Conservation (phyloP, 2,329 filamentous ascomycete genomes). For the Eurotiales sp. region DNA sequence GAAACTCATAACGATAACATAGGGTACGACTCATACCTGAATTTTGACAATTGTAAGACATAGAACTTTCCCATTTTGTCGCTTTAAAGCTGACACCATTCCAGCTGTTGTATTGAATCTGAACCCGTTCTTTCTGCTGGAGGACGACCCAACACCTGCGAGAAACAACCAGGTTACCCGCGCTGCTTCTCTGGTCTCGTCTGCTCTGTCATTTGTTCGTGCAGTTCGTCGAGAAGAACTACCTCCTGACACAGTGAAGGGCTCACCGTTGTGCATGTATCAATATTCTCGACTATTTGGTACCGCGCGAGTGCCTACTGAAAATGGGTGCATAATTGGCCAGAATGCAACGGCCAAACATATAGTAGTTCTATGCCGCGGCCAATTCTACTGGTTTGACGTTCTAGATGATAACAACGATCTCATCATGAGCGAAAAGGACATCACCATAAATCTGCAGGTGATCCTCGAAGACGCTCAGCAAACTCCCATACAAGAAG, state of each 20-base stretch:
- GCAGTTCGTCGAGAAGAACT: conserved; percentile 91
- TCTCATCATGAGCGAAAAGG: conserved; percentile 94
- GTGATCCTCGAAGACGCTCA: conserved; percentile 89
- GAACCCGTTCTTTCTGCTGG: conserved; percentile 95
- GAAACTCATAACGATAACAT: background rate
- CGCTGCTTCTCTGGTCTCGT: conserved; percentile 86
- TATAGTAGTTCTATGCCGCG: conserved; percentile 86
- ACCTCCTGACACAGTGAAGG: conserved; percentile 79
- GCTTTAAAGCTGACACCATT: conserved; percentile 10
- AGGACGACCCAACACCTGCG: conserved; percentile 94
- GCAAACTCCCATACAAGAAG: conserved; percentile 85
- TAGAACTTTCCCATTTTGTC: background rate
- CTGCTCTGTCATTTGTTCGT: conserved; percentile 84
- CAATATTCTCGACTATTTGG: conserved; percentile 95
- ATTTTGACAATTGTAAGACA: conserved; percentile 76
- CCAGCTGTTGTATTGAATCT: conserved; percentile 85
- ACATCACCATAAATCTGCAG: conserved; percentile 84
- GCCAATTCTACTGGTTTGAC: conserved; percentile 99
- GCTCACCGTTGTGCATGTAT: conserved; percentile 91
- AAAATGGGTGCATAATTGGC: conserved; percentile 91
- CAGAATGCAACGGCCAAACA: conserved; percentile 93
- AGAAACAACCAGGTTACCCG: conserved; percentile 95
- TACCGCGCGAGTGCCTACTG: conserved; percentile 88
- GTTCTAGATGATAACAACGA: conserved; percentile 92
- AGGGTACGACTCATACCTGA: conserved; percentile 99